Conservation (phyloP, 2,329 filamentous ascomycete genomes). For the Geosmithia putterillii region DNA sequence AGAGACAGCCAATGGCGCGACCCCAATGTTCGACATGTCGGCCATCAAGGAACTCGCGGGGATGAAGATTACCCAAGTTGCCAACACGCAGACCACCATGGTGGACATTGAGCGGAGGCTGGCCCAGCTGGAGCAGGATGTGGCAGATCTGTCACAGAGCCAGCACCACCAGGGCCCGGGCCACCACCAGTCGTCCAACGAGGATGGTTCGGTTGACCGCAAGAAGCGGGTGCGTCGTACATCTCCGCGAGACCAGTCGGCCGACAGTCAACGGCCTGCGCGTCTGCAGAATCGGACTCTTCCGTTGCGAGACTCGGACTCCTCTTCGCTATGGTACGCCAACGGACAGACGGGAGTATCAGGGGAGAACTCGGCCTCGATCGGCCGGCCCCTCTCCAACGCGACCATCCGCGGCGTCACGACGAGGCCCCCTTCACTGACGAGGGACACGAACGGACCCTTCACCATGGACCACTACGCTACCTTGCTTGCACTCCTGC, state of each 20-base stretch:
- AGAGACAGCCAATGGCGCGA: background rate
- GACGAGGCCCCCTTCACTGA: conserved; percentile 29
- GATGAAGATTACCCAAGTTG: conserved; percentile 46
- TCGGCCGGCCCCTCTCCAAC: conserved; percentile 29
- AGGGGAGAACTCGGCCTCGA: conserved; percentile 1
- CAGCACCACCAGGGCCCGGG: background rate
- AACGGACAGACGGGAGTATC: background rate
- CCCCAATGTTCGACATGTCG: conserved; percentile 17
- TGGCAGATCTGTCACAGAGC: background rate
- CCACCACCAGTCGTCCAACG: background rate
- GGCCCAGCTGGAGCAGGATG: conserved; percentile 29
- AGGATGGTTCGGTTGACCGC: background rate
- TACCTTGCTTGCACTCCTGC: conserved; percentile 37
- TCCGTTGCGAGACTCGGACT: background rate
- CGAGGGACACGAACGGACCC: conserved; percentile 15
- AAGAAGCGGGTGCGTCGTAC: background rate
- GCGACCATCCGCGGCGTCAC: conserved; percentile 33
- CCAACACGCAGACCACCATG: conserved; percentile 40
- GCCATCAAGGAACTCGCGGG: conserved; percentile 33
- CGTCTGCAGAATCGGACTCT: background rate
- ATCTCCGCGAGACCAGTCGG: background rate
- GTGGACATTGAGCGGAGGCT: conserved; percentile 38
- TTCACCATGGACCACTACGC: conserved; percentile 34
- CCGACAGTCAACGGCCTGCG: background rate
- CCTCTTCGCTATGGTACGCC: background rate